Evolutionary conservation across 2,329 filamentous ascomycete genomes (phyloP), one percentile per base, ranked within the genome.

Genomic region (Nothophaeocryptopus gaeumannii): DNA sequence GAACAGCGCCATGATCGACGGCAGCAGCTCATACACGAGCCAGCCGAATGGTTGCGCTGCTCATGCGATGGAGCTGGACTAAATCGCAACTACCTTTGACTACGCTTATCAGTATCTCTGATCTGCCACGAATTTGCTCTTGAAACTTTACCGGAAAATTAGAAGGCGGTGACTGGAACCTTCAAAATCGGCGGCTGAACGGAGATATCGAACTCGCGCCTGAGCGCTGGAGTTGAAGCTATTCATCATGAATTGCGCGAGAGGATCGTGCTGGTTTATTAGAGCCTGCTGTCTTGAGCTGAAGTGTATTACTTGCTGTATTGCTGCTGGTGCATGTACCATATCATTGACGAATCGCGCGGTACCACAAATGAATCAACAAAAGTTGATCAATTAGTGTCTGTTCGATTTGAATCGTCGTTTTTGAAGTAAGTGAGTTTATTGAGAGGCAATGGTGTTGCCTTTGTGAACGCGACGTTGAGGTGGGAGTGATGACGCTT

Each of bases 21-120:
- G 41, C 15, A 33, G 16, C 14, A 26, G 34, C 16, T 37, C 39
- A 13, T 31, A 40, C 12, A 30, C 48, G 15, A 42, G 50, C 33
- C 50, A 59, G 46, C 48, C 58, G 38, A 46, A 46, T 44, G 60
- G 59, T 8, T 66, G 61, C 51, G 52, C 61, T 40, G 64, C 64
- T 38, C 64, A 66, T 39, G 53, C 61, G 11, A 67, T 67, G 64
- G 63, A 66, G 57, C 49, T 65, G 33, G 64, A 67, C 41, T 67
- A 45, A 55, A 34, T 44, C n/a, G 13, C 3, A 38, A 29, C n/a
- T 14, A 10, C 13, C 26, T 44, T 15, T 29, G 39, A 10, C 33
- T 35, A n/a, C 20, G n/a, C 39, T 5, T 42, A 32, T 35, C 38
- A 31, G 39, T 39, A 29, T 30, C 14, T 39, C 31, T 15, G 36